Base-by-base conservation (phyloP, 257 asterid species). In the Paraleonurus japonicus region DNA sequence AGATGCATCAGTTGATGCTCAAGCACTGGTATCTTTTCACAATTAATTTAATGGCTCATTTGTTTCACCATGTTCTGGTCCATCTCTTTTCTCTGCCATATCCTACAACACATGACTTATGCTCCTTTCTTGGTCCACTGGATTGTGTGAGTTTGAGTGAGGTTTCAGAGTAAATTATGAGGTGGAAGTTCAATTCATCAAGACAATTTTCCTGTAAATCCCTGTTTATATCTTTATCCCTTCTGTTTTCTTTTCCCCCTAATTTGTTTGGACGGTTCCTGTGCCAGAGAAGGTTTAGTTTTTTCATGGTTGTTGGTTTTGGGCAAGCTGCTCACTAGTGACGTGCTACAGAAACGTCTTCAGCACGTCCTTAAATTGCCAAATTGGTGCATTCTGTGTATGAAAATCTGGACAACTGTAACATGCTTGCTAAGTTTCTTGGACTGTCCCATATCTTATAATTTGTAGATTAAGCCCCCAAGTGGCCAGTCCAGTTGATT, bases 1-100 rank as follows among this genome's bases (percentile, higher is more conserved):
- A 2, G 98, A 89, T 76, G 82, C 83, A 72, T 67, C 77, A 19
- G 58, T 79, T 70, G 99, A 92, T 86, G 98, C 99, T 72, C 99
- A 95, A 88, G 87, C 96, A 75, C 81, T 92, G 98, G 99, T 95
- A 87, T 78, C 15, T 53, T 22, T 53, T 53, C 28, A 7, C 59
- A n/a, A 51, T 27, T 7, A 51, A 51, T 51, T 17, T 17, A 45
- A 53, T 53, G 27, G 60, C 28, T 17, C 27, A 3, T 47, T n/a
- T 45, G 53, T 50, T 19, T 50, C 10, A 45, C 3, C 17, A 45
- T 15, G 15, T 50, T 50, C 58, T 50, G 58, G 58, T 17, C 19
- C 11, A 16, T 19, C 24, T 20, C 19, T 45, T 13, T 45, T 7
- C 7, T 45, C 45, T 37, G 10, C 45, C 13, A n/a, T 13, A 15